These are phyloP conservation scores for Gymnopilus dilepis DNA, from an alignment of 768 basidiomycete species.

Conservation along the genomic window DNA sequence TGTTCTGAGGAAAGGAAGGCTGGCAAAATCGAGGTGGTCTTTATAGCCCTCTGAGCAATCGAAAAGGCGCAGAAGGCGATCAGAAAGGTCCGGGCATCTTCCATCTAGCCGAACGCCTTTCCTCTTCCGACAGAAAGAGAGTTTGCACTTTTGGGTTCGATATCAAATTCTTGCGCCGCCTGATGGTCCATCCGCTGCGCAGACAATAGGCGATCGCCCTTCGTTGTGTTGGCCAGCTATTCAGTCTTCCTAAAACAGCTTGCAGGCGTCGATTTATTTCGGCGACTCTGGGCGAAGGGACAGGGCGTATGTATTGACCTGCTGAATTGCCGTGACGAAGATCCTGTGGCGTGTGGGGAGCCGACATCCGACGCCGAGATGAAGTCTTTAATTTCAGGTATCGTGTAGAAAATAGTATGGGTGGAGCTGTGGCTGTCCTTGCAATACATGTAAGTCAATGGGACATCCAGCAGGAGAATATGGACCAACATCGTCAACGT, in stretches of 20 bases:
- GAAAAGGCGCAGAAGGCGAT: neutral
- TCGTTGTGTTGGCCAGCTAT: neutral
- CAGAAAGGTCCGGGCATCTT: neutral
- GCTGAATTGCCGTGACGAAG: neutral
- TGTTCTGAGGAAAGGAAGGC: neutral
- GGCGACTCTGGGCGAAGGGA: neutral
- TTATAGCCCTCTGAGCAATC: neutral
- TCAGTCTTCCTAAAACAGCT: slow-evolving; percentile 1
- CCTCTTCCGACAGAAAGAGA: neutral
- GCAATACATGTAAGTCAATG: neutral
- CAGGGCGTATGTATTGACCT: neutral
- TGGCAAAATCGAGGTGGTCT: neutral
- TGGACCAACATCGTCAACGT: neutral
- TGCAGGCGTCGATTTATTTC: neutral
- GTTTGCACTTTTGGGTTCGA: neutral
- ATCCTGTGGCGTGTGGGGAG: neutral
- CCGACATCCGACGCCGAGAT: slow-evolving; percentile 1
- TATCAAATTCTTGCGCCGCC: neutral
- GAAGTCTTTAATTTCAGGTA: neutral
- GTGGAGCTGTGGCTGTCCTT: neutral
- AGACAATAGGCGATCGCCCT: neutral
- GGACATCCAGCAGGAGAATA: neutral
- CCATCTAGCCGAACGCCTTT: neutral
- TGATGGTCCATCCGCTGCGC: neutral
- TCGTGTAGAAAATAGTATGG: neutral